Base-by-base conservation (phyloP, 176 grass and related monocot species). In the Poa annua region DNA sequence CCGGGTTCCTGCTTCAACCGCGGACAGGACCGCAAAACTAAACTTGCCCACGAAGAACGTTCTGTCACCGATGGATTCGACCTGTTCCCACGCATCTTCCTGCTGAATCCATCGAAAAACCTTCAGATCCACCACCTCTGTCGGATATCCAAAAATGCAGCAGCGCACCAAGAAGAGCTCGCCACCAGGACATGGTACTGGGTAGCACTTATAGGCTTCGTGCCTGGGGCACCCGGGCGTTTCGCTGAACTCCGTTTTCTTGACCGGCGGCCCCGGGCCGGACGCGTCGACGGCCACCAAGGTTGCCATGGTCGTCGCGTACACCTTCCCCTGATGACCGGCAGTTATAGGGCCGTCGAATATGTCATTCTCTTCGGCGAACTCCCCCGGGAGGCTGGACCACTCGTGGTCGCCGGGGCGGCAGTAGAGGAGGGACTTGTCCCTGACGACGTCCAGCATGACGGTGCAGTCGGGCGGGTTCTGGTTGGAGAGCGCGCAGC, bases 111-210 rank as follows among this genome's bases (percentile, higher is more conserved):
- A 38, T 16, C 7, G 64, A 8, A 67, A 38, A 67, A 67, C 3
- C 64, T 67, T 36, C 6, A 67, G 33, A 35, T 67, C 34, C 15
- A 67, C 64, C 64, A 67, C 1, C 34, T 67, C 64, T 13, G 3
- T 1, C 8, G 16, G 17, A 6, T 4, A 6, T 1, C 17, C 65
- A 9, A 39, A 67, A 3, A 4, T 3, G 34, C 65, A 67, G 34
- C 65, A 67, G 34, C 34, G 65, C 65, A 67, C 65, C 65, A 67
- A 67, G 65, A 67, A 67, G 16, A 67, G 33, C 8, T 67, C 65
- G 17, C 65, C 65, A 4, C 10, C 19, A 19, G 65, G 34, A 20
- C 64, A 39, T 4, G 64, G 64, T 16, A 67, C 34, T 1, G 64
- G 64, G 17, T 39, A 67, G 65, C 34, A 11, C 65, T n/a, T 67